Conservation (phyloP, 2,329 filamentous ascomycete species). For the Phaeosphaeriaceae sp. region DNA sequence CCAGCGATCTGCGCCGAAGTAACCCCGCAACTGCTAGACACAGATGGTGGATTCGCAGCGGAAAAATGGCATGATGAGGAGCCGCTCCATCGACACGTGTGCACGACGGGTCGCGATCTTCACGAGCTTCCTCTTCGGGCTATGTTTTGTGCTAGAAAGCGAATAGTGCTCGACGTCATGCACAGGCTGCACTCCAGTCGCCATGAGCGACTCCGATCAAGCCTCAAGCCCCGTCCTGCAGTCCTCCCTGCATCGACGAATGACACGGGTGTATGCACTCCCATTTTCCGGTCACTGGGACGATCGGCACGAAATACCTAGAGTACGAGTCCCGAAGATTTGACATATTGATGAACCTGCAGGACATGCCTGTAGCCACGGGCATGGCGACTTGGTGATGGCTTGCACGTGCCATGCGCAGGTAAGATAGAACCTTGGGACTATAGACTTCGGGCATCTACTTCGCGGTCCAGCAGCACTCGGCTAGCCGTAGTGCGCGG, state of each 20-base stretch:
- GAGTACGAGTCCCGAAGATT: slow-evolving; percentile 9
- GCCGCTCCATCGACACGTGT: not conserved
- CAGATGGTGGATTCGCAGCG: not conserved
- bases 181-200: not conserved
- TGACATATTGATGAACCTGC: slow-evolving; percentile 17
- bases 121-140: not conserved
- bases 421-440: not conserved
- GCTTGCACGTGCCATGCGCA: slow-evolving; percentile 8
- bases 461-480: not conserved
- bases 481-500: not conserved
- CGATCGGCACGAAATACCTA: slow-evolving; percentile 2
- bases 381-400: slow-evolving; percentile 15
- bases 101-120: not conserved
- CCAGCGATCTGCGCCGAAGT: slow-evolving; percentile 8
- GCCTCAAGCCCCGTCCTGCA: not conserved
- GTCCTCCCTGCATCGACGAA: slow-evolving; percentile 1
- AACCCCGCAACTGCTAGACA: slow-evolving; percentile 7
- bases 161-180: not conserved
- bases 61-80: not conserved
- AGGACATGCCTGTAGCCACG: slow-evolving; percentile 14
- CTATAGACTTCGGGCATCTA: slow-evolving; percentile 1
- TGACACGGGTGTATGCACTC: not conserved
- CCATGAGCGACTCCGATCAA: not conserved
- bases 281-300: slow-evolving; percentile 8
- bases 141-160: not conserved